A percentile compares a stretch with the other conserved stretches of the same genome.
These are phyloP conservation scores for Coprinopsis sp. DNA, from an alignment of 768 basidiomycete genomes.

Conservation along the genomic window DNA sequence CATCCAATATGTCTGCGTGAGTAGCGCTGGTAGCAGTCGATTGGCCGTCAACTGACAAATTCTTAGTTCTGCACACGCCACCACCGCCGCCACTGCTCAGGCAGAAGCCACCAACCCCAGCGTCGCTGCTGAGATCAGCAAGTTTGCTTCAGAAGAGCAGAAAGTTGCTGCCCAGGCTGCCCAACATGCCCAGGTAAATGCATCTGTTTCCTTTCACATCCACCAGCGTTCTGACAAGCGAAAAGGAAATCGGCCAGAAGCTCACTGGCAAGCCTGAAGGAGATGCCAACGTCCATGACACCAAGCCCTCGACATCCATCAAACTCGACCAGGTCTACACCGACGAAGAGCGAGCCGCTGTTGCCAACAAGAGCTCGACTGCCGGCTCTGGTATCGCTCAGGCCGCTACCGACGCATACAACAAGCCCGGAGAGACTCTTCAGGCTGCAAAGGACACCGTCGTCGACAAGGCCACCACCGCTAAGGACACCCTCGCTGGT, in stretches of 20 bases:
- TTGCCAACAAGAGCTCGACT: not conserved
- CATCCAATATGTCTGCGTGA: too few relatives aligned
- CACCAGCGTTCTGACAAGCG: not conserved
- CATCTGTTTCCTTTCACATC: not conserved
- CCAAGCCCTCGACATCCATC: not conserved
- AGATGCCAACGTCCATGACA: slow-evolving; percentile 5
- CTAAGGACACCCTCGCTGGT: not conserved
- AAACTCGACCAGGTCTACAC: slow-evolving; percentile 7
- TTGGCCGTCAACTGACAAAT: not conserved
- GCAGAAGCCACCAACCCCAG: slow-evolving; percentile 39
- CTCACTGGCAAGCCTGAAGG: slow-evolving; percentile 28
- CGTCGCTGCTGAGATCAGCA: slow-evolving; percentile 41
- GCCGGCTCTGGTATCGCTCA: not conserved
- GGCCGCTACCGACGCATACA: not conserved
- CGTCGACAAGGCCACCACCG: not conserved
- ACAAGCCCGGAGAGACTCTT: not conserved
- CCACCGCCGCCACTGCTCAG: slow-evolving; percentile 52
- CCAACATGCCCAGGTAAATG: slow-evolving; percentile 42
- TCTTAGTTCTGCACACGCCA: slow-evolving; percentile 38
- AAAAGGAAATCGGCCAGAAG: slow-evolving; percentile 28
- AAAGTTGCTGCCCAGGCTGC: slow-evolving; percentile 50
- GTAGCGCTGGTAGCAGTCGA: not conserved
- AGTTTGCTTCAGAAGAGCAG: slow-evolving; percentile 41
- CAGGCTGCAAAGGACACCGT: not conserved
- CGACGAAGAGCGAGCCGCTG: too few relatives aligned